Conservation (phyloP, 1,139 yeast genomes). For the Magnusiomyces fungicola region DNA sequence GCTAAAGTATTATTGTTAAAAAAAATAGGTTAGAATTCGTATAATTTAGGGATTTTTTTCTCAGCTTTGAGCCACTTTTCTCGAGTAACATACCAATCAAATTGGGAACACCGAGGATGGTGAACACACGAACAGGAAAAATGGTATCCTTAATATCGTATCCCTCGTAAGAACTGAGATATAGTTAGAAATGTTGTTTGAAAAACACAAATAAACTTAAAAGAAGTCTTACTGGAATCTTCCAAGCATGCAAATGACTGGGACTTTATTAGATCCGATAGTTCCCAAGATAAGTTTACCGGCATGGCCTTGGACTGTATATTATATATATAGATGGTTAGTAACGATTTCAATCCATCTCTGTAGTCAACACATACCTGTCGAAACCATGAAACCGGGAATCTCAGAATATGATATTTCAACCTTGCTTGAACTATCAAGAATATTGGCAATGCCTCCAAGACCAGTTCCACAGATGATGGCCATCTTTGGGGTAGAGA, state of each 20-base stretch:
- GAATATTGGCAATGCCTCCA: constrained; percentile 67
- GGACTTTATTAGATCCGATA: constrained; percentile 60
- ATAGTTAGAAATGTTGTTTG: constrained; percentile 6
- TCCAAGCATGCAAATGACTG: constrained; percentile 92
- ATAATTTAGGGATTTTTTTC: not conserved
- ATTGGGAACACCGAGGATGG: constrained; percentile 49
- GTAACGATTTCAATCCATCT: no score
- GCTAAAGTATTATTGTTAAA: constrained; percentile 15
- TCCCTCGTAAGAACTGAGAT: constrained; percentile 66
- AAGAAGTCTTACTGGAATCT: constrained; percentile 49
- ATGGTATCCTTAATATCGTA: constrained; percentile 73
- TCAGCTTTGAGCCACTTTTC: constrained; percentile 21
- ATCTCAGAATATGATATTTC: constrained; percentile 58
- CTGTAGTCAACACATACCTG: constrained; percentile 32
- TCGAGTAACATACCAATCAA: constrained; percentile 45
- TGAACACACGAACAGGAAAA: constrained; percentile 76
- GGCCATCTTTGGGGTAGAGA: constrained; percentile 42
- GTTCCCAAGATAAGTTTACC: constrained; percentile 76
- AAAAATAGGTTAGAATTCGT: not conserved
- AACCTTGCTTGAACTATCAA: constrained; percentile 39
- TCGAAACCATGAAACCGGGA: constrained; percentile 75
- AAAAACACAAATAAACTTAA: constrained; percentile 1
- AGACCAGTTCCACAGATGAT: constrained; percentile 94
- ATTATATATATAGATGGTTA: not conserved
- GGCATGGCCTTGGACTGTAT: constrained; percentile 69